phyloP scores from a whole-genome alignment of 768 basidiomycete genomes.

The Lepiota venenata region DNA sequence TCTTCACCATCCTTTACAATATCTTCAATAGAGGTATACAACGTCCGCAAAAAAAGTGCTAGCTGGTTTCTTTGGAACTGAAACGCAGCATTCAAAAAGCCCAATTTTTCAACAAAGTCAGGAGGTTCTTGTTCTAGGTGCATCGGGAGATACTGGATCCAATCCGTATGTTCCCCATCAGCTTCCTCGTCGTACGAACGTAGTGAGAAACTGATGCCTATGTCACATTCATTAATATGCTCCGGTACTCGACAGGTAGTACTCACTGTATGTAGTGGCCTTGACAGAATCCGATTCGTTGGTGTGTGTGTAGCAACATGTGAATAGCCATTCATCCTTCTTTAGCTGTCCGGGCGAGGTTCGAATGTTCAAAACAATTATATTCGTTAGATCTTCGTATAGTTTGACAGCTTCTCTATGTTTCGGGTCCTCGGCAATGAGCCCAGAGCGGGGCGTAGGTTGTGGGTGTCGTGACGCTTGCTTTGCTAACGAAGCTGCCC shows the following conservation, averaged over 20 bases:
- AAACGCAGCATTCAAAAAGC: conserved; percentile 61
- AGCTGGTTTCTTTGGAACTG: conserved; percentile 68
- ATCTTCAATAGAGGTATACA: conserved; percentile 34
- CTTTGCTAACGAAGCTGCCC: conserved; percentile 39
- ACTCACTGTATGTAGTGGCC: conserved; percentile 34
- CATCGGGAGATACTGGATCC: conserved; percentile 60
- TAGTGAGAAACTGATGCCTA: conserved; percentile 62
- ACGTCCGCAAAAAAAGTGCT: conserved; percentile 60
- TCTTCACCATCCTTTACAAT: conserved; percentile 37
- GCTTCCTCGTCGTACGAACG: conserved; percentile 41
- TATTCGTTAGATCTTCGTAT: conserved; percentile 85
- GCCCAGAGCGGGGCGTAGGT: conserved; percentile 34
- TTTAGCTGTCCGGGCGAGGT: conserved; percentile 31
- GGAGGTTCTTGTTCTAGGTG: conserved; percentile 58
- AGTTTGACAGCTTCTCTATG: conserved; percentile 60
- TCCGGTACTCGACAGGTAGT: neutral
- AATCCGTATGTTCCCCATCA: conserved; percentile 36
- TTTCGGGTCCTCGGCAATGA: conserved; percentile 48
- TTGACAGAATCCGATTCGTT: conserved; percentile 26
- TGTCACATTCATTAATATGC: conserved; percentile 5
- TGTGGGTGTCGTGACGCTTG: conserved; percentile 40
- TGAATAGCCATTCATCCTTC: conserved; percentile 58
- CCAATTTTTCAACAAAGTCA: conserved; percentile 55
- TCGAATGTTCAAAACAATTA: conserved; percentile 66
- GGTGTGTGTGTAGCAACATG: conserved; percentile 63